Evolutionary conservation across 805 yeast species (phyloP).

Genomic region (Priceomyces medius): DNA sequence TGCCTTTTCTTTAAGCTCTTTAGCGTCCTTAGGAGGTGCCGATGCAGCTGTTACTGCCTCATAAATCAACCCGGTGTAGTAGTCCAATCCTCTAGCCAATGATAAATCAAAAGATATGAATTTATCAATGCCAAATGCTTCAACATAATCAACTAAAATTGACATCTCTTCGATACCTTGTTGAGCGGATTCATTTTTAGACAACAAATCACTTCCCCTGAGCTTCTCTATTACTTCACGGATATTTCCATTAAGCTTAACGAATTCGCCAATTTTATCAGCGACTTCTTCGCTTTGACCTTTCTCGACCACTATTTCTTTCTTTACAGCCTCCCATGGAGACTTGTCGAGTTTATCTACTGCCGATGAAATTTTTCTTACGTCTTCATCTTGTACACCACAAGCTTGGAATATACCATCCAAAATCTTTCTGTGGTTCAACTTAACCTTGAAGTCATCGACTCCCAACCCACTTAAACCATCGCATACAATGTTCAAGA

Average conservation of each 20-base stretch:
- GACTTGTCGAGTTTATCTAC: constrained; percentile 94
- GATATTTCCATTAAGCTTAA: constrained; percentile 77
- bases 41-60: constrained; percentile 95
- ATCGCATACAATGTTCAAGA: constrained; percentile 75
- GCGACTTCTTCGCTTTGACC: constrained; percentile 90
- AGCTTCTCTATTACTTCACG: constrained; percentile 59
- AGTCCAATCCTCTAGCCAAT: constrained; percentile 95
- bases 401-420: constrained; percentile 95
- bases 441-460: constrained; percentile 82
- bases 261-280: constrained; percentile 88
- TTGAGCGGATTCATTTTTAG: constrained; percentile 68
- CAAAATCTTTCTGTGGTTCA: constrained; percentile 92
- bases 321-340: constrained; percentile 93
- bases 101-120: constrained; percentile 86
- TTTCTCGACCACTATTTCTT: constrained; percentile 90
- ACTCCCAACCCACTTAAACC: constrained; percentile 85
- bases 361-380: constrained; percentile 88
- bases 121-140: constrained; percentile 73
- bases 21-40: constrained; percentile 88
- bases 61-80: constrained; percentile 94
- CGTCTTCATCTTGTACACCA: constrained; percentile 93
- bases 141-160: constrained; percentile 69
- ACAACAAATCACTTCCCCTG: constrained; percentile 55
- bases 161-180: constrained; percentile 81
- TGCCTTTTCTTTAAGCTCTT: constrained; percentile 56